These are phyloP conservation scores for Lentinula raphanica DNA, from an alignment of 768 basidiomycete species.

Conservation along the genomic window DNA sequence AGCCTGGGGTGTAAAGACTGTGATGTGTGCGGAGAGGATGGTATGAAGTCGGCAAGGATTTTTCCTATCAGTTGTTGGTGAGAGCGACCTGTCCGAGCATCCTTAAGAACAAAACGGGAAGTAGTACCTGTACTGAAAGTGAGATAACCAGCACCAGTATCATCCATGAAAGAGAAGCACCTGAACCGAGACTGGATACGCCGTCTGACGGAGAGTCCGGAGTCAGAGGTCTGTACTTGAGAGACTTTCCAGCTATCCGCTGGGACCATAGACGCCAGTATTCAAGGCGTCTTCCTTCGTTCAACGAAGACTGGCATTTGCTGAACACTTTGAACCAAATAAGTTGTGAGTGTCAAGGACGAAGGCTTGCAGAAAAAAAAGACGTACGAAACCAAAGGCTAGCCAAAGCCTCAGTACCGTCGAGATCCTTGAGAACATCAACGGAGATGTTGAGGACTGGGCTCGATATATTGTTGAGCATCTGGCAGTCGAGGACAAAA, in stretches of 20 bases:
- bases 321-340: too few relatives aligned
- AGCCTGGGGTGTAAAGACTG: background rate
- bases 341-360: background rate
- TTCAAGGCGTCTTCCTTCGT: conserved; percentile 78
- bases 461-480: conserved; percentile 49
- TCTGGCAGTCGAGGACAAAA: conserved; percentile 18
- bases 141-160: background rate
- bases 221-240: conserved; percentile 20
- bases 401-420: conserved; percentile 61
- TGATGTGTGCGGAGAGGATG: background rate
- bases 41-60: conserved; percentile 9
- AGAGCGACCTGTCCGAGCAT: background rate
- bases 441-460: conserved; percentile 64
- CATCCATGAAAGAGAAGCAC: background rate
- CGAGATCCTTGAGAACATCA: conserved; percentile 63
- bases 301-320: conserved; percentile 73
- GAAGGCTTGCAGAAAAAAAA: too few relatives aligned
- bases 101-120: background rate
- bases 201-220: conserved; percentile 16
- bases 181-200: background rate
- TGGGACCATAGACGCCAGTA: conserved; percentile 87
- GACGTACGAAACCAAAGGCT: conserved; percentile 65
- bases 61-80: conserved; percentile 7
- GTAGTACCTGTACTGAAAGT: background rate
- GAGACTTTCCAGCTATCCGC: conserved; percentile 41